Evolutionary conservation across 371 early-diverging fungal species (phyloP).

Genomic region (Apophysomyces elegans): DNA sequence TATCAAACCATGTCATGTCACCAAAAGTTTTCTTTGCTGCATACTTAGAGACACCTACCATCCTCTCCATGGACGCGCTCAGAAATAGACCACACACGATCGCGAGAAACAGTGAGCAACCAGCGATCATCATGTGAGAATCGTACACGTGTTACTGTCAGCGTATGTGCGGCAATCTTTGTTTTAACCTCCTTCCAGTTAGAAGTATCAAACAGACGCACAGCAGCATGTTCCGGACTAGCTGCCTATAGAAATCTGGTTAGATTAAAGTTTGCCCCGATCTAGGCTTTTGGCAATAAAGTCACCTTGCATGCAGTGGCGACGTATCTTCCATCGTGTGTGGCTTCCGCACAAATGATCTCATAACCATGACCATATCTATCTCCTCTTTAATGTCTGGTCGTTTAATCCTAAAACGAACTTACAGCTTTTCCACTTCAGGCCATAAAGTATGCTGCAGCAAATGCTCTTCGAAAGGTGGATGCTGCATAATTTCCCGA

Average conservation of each 20-base stretch:
- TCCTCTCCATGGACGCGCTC: slow-evolving; percentile 49
- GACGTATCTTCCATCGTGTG: slow-evolving; percentile 70
- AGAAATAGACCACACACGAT: slow-evolving; percentile 88
- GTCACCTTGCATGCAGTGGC: slow-evolving; percentile 84
- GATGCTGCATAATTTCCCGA: slow-evolving; percentile 59
- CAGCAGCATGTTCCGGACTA: slow-evolving; percentile 75
- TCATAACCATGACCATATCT: slow-evolving; percentile 94
- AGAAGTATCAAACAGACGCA: slow-evolving; percentile 72
- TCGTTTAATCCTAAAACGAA: not conserved
- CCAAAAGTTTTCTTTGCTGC: not conserved
- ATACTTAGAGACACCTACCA: slow-evolving; percentile 24
- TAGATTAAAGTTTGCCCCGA: not conserved
- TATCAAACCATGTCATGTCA: slow-evolving; percentile 5
- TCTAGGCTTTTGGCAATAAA: not conserved
- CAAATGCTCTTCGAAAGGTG: slow-evolving; percentile 90
- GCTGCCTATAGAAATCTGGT: slow-evolving; percentile 50
- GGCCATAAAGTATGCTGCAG: slow-evolving; percentile 96
- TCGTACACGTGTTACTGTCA: slow-evolving; percentile 84
- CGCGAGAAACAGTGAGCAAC: slow-evolving; percentile 86
- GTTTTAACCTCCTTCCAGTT: slow-evolving; percentile 74
- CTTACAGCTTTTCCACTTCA: slow-evolving; percentile 88
- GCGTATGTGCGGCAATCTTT: slow-evolving; percentile 74
- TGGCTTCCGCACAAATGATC: slow-evolving; percentile 75
- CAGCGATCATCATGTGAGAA: slow-evolving; percentile 80
- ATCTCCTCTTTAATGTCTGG: slow-evolving; percentile 15